phyloP scores from a whole-genome alignment of 169 alveolate genomes.

The Neospora caninum region DNA sequence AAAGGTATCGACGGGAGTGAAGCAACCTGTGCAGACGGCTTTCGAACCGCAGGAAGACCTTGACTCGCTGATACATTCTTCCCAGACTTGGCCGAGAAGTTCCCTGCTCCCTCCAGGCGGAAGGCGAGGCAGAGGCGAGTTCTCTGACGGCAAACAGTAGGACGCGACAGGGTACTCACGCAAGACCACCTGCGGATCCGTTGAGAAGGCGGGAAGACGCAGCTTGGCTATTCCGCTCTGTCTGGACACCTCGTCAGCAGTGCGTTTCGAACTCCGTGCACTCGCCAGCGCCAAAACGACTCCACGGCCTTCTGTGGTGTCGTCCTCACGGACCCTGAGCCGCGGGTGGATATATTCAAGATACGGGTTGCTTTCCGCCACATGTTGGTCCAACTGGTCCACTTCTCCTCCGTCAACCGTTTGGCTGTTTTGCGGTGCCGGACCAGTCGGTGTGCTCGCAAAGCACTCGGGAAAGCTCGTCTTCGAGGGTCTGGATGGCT shows the following conservation, averaged over 20 bases:
- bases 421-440: too few species aligned
- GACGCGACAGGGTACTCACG: not conserved
- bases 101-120: not conserved
- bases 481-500: too few species aligned
- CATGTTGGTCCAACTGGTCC: too few species aligned
- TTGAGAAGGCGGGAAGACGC: not conserved
- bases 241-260: too few species aligned
- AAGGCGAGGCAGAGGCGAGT: not conserved
- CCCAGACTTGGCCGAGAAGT: not conserved
- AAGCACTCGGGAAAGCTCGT: too few species aligned
- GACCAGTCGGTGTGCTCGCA: too few species aligned
- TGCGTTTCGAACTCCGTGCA: too few species aligned
- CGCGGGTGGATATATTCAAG: not conserved
- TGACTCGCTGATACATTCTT: not conserved
- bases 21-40: conserved; percentile 9
- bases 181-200: not conserved
- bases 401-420: too few species aligned
- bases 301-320: not conserved
- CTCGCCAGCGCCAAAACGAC: not conserved
- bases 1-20: not conserved
- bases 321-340: not conserved
- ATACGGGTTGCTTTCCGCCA: not conserved
- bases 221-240: too few species aligned
- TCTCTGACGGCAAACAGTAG: conserved; percentile 1
- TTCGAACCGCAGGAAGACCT: not conserved